A percentile compares a stretch with the other conserved stretches of the same genome.
Conservation (phyloP, 1,284 basidiomycete genomes). For the Singerocomus rubriflavus region DNA sequence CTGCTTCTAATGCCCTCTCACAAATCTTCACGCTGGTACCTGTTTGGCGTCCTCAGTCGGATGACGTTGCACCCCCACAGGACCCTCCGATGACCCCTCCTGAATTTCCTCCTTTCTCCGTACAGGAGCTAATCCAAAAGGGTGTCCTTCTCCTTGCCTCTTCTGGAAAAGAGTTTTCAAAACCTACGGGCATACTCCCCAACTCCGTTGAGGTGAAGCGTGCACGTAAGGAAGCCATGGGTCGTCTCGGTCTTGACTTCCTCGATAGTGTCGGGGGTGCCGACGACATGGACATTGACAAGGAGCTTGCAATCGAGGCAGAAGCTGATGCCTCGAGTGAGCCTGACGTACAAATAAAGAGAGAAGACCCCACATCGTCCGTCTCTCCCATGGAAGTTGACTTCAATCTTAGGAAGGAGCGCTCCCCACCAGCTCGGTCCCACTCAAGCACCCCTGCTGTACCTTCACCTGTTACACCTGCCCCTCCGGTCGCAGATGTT, state of each 20-base stretch:
- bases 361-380: constrained; percentile 34
- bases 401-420: constrained; percentile 31
- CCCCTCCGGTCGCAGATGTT: constrained; percentile 36
- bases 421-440: constrained; percentile 29
- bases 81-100: constrained; percentile 39
- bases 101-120: constrained; percentile 69
- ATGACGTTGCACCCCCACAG: constrained; percentile 13
- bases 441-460: constrained; percentile 55
- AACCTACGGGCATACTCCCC: constrained; percentile 64
- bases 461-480: constrained; percentile 49
- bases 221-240: constrained; percentile 80
- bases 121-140: constrained; percentile 70
- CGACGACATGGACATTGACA: constrained; percentile 79
- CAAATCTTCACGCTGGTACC: constrained; percentile 84
- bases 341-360: constrained; percentile 37
- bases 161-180: constrained; percentile 82
- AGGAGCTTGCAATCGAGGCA: constrained; percentile 66
- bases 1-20: constrained; percentile 81
- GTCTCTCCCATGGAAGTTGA: constrained; percentile 40
- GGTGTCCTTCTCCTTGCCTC: constrained; percentile 81
- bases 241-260: constrained; percentile 78
- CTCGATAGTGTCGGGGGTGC: constrained; percentile 62
- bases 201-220: constrained; percentile 74
- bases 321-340: constrained; percentile 49
- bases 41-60: constrained; percentile 65